Conservation (phyloP, 2,329 filamentous ascomycete species). For the Scedosporium aurantiacum region DNA sequence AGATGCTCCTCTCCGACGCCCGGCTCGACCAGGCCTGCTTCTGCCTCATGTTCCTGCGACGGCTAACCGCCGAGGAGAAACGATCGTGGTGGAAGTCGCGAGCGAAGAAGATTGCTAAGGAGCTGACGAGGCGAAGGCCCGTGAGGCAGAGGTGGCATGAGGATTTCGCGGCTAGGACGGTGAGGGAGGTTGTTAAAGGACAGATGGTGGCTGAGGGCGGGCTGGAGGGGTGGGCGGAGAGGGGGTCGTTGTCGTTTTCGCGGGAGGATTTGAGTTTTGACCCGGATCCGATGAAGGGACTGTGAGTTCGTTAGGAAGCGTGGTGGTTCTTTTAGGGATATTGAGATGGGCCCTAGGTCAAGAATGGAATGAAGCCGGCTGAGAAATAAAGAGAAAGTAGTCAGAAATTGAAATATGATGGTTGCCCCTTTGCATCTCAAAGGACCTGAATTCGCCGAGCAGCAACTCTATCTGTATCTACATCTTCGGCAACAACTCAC, state of each 20-base stretch:
- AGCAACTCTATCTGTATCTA: no score
- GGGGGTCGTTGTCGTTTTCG: constrained; percentile 2
- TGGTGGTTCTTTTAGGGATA: no score
- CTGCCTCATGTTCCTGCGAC: constrained; percentile 8
- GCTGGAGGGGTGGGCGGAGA: neutral
- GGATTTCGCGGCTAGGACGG: constrained; percentile 7
- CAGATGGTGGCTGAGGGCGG: neutral
- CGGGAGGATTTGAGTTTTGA: neutral
- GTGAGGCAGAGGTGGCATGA: constrained; percentile 8
- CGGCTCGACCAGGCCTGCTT: constrained; percentile 11
- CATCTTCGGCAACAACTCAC: no score
- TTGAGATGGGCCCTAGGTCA: no score
- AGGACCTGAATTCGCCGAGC: no score
- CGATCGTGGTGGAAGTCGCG: constrained; percentile 8
- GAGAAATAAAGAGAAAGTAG: no score
- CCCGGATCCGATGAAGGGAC: constrained; percentile 3
- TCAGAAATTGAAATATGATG: no score
- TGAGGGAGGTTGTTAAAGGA: constrained; percentile 1
- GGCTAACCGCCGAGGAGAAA: constrained; percentile 3
- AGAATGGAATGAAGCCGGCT: no score
- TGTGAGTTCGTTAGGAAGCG: neutral
- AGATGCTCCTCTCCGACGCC: constrained; percentile 10
- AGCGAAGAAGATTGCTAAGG: constrained; percentile 6
- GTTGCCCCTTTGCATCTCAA: no score
- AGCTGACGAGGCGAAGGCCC: constrained; percentile 6